Evolutionary conservation across 2,329 filamentous ascomycete species (phyloP), one percentile per base, ranked within the genome.

Genomic region (Proliferodiscus dingleyae): DNA sequence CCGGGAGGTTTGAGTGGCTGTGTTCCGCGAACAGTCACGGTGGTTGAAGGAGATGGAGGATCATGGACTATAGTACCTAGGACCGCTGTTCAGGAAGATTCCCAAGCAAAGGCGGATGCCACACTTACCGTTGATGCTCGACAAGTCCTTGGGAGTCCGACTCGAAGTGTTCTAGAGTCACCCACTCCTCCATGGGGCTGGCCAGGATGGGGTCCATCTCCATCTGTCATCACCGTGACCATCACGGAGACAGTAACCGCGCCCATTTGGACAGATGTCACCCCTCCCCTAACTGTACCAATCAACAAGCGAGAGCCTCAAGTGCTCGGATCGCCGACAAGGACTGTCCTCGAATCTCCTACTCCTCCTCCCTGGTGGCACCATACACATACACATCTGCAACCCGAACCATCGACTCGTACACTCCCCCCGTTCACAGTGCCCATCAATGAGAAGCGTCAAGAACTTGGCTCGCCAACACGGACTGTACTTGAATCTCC

Each of bases 221-320:
- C 16, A 37, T 6, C 11, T 37, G 16, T 37, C 29, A 15, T 26
- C 22, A 34, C 22, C 40, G 21, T 42, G 22, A 32, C 29, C 19
- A 26, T 32, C 29, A 42, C 28, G 23, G 32, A 42, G 19, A 24
- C 40, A 19, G 21, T 36, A 19, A 32, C 37, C 24, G 30, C 30
- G 15, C 32, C 37, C 38, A 13, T 28, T 4, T 23, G 32, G 30
- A 40, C 37, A 36, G 30, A 23, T 18, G 29, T 7, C 30, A 19
- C 24, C 4, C 41, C n/a, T 23, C 33, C 30, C 32, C 22, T 18
- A 2, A 38, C 16, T 16, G 23, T 45, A 6, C 37, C 32, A 10
- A 11, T 49, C 22, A 34, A 46, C 13, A 39, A 32, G 34, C 38
- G 47, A 37, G 39, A 46, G 4, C 48, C 48, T 21, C 48, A 50